Conservation (phyloP, 148 eudicot genomes). For the Tetragonia tetragonoides region DNA sequence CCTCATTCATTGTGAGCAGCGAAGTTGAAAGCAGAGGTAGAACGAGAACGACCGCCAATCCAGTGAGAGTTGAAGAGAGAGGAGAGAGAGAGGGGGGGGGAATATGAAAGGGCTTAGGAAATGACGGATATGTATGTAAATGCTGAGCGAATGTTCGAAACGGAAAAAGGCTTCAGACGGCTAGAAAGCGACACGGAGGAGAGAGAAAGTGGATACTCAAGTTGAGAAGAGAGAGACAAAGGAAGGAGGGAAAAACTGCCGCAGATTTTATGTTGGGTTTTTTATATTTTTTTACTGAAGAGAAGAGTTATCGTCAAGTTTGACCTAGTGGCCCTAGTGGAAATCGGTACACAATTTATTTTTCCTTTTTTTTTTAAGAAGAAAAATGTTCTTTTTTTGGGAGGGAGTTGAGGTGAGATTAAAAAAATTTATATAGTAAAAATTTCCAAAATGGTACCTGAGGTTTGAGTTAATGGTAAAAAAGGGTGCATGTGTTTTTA, state of each 20-base stretch:
- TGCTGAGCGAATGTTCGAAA: slow-evolving; percentile 28
- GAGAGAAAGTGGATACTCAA: slow-evolving; percentile 13
- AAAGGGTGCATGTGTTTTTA: too few species aligned
- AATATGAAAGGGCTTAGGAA: slow-evolving; percentile 20
- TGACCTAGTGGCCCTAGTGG: not conserved
- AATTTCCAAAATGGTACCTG: too few species aligned
- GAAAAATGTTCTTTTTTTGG: too few species aligned
- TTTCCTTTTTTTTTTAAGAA: too few species aligned
- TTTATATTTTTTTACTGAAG: not conserved
- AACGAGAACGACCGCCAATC: not conserved
- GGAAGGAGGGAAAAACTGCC: slow-evolving; percentile 16
- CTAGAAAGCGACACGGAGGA: slow-evolving; percentile 26
- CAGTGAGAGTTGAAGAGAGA: not conserved
- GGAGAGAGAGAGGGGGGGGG: slow-evolving; percentile 9
- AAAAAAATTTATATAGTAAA: too few species aligned
- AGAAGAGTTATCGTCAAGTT: not conserved
- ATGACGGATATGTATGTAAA: slow-evolving; percentile 23
- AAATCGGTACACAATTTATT: too few species aligned
- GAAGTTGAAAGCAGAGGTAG: not conserved
- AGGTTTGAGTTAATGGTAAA: too few species aligned
- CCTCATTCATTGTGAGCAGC: slow-evolving; percentile 21
- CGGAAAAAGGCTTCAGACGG: slow-evolving; percentile 13
- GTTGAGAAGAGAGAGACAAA: not conserved
- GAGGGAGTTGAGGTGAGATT: too few species aligned
- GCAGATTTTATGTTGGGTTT: slow-evolving; percentile 4